Evolutionary conservation across 2,329 filamentous ascomycete species (phyloP), one percentile per base, ranked within the genome.

Genomic region (Hortaea sp.): DNA sequence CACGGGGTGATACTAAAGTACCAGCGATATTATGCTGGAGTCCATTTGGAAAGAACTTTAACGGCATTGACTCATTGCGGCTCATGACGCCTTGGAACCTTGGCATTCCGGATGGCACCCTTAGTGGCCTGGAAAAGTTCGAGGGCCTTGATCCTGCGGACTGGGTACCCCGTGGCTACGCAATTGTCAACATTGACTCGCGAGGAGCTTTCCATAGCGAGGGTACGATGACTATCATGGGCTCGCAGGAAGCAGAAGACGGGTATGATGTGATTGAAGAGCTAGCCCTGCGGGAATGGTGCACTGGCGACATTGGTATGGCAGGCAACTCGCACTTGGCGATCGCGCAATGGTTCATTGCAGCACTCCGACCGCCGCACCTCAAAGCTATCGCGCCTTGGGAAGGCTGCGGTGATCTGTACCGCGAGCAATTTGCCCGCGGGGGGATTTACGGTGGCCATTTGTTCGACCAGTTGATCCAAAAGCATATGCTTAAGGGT

Each of bases 321-420:
- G 66, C 66, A 0, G 71, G 71, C 0, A 73, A 73, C 46, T 70
- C 66, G 0, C 60, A 62, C 5, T 60, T 73, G 6, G 69, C 68
- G 0, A 69, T 63, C 34, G 58, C 63, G 0, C 69, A 73, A 46
- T 61, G 55, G 57, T 66, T 67, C 41, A 63, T 71, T 9, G 70
- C 69, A 0, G 59, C 67, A 1, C 54, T 65, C 38, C 57, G 64
- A 12, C 70, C 71, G 6, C 70, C 69, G 0, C 62, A 59, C 9
- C 59, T 73, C 5, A 61, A 62, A n/a, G 63, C 63, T 0, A 70
- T 74, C 32, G 69, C 69, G 0, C 74, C 61, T 39, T 71, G 69
- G 69, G 72, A 76, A 53, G 71, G 68, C 7, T 66, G 59, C 35
- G 64, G 64, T 0, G 72, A 75, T 49, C 52, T 73, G 3, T 75